phyloP scores from a whole-genome alignment of 352 stramenopile species.

The Phytophthora sansomeana region DNA sequence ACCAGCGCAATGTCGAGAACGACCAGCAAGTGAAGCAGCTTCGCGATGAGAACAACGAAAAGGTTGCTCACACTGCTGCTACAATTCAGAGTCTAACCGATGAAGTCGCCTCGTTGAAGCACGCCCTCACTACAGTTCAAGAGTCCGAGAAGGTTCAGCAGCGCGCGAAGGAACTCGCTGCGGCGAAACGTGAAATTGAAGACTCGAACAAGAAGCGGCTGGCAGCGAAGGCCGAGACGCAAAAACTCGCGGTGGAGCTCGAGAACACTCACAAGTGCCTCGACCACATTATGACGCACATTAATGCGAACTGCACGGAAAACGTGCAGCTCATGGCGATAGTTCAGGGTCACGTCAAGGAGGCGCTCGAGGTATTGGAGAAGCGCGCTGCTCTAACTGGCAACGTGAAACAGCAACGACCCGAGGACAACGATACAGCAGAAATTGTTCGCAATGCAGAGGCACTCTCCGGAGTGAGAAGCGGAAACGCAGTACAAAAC shows the following conservation, averaged over 20 bases:
- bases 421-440: constrained; percentile 52
- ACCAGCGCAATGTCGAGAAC: constrained; percentile 79
- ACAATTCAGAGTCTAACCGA: constrained; percentile 65
- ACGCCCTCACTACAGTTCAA: constrained; percentile 64
- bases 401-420: constrained; percentile 23
- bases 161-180: constrained; percentile 68
- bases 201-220: constrained; percentile 85
- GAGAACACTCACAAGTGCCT: constrained; percentile 75
- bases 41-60: constrained; percentile 65
- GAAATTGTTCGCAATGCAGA: constrained; percentile 60
- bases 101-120: constrained; percentile 67
- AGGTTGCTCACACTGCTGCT: constrained; percentile 45
- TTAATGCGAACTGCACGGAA: constrained; percentile 59
- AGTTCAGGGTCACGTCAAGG: constrained; percentile 72
- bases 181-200: constrained; percentile 76
- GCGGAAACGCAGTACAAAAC: constrained; percentile 44
- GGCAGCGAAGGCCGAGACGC: constrained; percentile 81
- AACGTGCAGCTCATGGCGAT: constrained; percentile 68
- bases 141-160: constrained; percentile 79
- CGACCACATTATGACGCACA: constrained; percentile 59
- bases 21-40: constrained; percentile 69
- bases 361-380: constrained; percentile 73
- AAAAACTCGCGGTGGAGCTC: constrained; percentile 80
- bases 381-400: constrained; percentile 50
- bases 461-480: constrained; percentile 33